Conservation (phyloP, 148 eudicot species). For the Chenopodium berlandieri region DNA sequence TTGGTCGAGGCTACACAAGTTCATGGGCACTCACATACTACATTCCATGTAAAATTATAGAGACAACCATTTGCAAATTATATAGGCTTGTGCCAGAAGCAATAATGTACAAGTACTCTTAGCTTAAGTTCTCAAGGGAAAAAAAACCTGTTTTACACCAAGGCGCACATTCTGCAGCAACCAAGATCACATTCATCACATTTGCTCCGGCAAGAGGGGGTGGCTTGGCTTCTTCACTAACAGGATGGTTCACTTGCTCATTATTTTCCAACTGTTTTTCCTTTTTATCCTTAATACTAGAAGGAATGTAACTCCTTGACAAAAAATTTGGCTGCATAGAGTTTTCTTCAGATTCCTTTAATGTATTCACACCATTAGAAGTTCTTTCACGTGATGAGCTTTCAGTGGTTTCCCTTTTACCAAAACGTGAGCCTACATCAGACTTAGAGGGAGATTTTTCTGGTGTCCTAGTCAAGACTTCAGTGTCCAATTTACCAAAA, state of each 20-base stretch:
- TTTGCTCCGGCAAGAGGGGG: slow-evolving; percentile 87
- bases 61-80: not conserved
- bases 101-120: not conserved
- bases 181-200: slow-evolving; percentile 92
- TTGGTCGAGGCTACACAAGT: not conserved
- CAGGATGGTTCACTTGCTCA: slow-evolving; percentile 33
- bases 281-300: slow-evolving; percentile 31
- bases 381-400: slow-evolving; percentile 23
- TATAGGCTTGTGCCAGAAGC: not conserved
- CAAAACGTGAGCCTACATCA: slow-evolving; percentile 18
- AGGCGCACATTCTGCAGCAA: slow-evolving; percentile 94
- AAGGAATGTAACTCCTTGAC: slow-evolving; percentile 29
- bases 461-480: slow-evolving; percentile 18
- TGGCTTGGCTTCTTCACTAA: slow-evolving; percentile 52
- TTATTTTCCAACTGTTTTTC: slow-evolving; percentile 31
- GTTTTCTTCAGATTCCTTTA: slow-evolving; percentile 19
- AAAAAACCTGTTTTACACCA: slow-evolving; percentile 77
- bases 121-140: not conserved
- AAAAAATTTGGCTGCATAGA: slow-evolving; percentile 37
- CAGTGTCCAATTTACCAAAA: not conserved
- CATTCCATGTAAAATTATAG: not conserved
- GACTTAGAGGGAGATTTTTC: slow-evolving; percentile 33
- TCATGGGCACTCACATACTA: not conserved
- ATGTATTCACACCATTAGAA: slow-evolving; percentile 9
- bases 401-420: slow-evolving; percentile 20